Base-by-base conservation (phyloP, 73 alveolate genomes). In the Loxodes magnus region DNA sequence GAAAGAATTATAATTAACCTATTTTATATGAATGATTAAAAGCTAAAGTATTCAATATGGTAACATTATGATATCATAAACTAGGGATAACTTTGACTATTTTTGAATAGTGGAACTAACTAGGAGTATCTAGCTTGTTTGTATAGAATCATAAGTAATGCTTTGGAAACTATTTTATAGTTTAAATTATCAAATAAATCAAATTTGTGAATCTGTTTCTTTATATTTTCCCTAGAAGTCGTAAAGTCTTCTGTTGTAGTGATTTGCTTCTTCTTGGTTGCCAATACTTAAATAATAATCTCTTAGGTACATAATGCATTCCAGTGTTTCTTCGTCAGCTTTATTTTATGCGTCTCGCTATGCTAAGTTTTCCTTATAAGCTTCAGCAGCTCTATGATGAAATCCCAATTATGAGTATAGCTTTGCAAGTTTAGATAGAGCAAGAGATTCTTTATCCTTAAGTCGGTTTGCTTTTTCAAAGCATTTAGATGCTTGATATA, bases 401-500 rank as follows among this genome's bases (percentile, higher is more conserved):
- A 78, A 75, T 20, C 84, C 93, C 82, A 88, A 58, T 48, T 67
- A 62, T 34, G 65, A 77, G 64, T 88, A 92, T 29, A 92, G 71
- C 56, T 86, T 84, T 3, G 97, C 98, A 59, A 92, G 82, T 62
- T 89, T 79, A 74, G 61, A 88, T 7, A 92, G 74, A 4, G 96
- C 98, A 19, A 92, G 87, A 4, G 96, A 97, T 68, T 92, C 98
- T 74, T 82, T 79, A 64, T 92, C 98, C 66, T 84, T 77, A 35
- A 79, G 84, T 10, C 84, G 25, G 33, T 88, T 89, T 19, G 96
- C 97, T 61, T 81, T 79, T 74, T 92, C 98, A 69, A 83, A 87
- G 74, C 98, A 92, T 63, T 89, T 88, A 5, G 81, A 64, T 0
- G 98, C 95, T 66, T 92, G 96, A 35, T 77, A 69, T 51, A 81